Percentiles rank a stretch among this genome's conserved stretches.
These are phyloP conservation scores for Cyberlindnera nakhonratchasimensis DNA, from an alignment of 805 yeast genomes.

Conservation along the genomic window DNA sequence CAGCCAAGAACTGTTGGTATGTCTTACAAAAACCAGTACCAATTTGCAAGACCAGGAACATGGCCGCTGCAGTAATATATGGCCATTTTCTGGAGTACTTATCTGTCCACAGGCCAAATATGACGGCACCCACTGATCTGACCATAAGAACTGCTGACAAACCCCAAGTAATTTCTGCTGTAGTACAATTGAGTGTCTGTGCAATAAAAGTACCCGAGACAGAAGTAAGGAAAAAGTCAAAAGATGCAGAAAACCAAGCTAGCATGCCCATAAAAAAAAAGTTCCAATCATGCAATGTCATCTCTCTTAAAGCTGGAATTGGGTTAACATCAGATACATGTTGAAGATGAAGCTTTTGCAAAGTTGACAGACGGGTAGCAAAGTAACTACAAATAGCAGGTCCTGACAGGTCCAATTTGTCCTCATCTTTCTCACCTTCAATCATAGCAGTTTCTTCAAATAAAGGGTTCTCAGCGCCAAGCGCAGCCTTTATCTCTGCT, in stretches of 20 bases:
- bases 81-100: slow-evolving; percentile 68
- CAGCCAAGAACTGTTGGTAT: slow-evolving; percentile 56
- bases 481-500: slow-evolving; percentile 1
- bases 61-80: slow-evolving; percentile 47
- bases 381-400: slow-evolving; percentile 17
- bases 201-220: slow-evolving; percentile 54
- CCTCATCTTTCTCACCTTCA: slow-evolving; percentile 8
- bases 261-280: slow-evolving; percentile 55
- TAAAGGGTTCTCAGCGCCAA: slow-evolving; percentile 1
- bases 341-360: slow-evolving; percentile 24
- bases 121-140: slow-evolving; percentile 65
- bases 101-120: slow-evolving; percentile 63
- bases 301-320: slow-evolving; percentile 36
- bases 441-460: not conserved
- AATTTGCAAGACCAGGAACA: slow-evolving; percentile 54
- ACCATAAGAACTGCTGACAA: slow-evolving; percentile 69
- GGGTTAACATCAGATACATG: slow-evolving; percentile 39
- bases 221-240: slow-evolving; percentile 68
- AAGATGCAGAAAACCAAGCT: slow-evolving; percentile 74
- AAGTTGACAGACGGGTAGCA: slow-evolving; percentile 25
- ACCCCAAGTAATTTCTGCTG: slow-evolving; percentile 66
- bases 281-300: slow-evolving; percentile 47
- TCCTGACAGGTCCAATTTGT: slow-evolving; percentile 7
- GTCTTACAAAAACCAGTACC: slow-evolving; percentile 61
- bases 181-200: slow-evolving; percentile 39